Conservation (phyloP, 805 yeast species). For the Lachancea nothofagi region DNA sequence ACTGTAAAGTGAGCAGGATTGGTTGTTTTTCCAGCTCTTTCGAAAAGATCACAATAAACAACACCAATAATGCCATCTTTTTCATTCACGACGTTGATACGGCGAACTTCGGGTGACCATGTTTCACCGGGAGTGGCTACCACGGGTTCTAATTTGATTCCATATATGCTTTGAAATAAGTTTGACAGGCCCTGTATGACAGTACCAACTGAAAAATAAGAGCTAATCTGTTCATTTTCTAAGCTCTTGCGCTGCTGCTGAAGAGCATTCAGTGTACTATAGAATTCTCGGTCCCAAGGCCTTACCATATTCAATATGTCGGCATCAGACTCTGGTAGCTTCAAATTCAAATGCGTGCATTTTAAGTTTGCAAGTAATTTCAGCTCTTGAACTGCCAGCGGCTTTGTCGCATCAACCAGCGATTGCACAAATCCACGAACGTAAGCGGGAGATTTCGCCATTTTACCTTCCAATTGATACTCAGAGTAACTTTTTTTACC, state of each 20-base stretch:
- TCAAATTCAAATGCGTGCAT: constrained; percentile 19
- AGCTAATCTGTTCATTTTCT: constrained; percentile 46
- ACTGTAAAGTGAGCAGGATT: constrained; percentile 95
- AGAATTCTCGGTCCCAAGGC: constrained; percentile 92
- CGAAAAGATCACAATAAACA: constrained; percentile 83
- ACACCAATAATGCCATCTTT: constrained; percentile 64
- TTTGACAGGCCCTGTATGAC: constrained; percentile 78
- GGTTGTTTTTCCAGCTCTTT: constrained; percentile 65
- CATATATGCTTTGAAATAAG: constrained; percentile 66
- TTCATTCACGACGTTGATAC: constrained; percentile 68
- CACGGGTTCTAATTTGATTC: constrained; percentile 67
- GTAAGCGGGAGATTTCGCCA: constrained; percentile 77
- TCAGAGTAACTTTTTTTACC: constrained; percentile 67
- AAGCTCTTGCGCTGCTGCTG: constrained; percentile 31
- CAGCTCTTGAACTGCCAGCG: constrained; percentile 57
- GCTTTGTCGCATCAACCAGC: constrained; percentile 46
- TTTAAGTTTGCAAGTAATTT: constrained; percentile 40
- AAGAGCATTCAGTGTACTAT: constrained; percentile 32
- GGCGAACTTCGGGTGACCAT: constrained; percentile 83
- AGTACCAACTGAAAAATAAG: constrained; percentile 78
- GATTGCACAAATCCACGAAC: constrained; percentile 65
- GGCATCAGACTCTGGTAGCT: constrained; percentile 29
- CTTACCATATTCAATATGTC: constrained; percentile 45
- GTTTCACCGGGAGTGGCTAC: constrained; percentile 65
- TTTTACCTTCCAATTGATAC: constrained; percentile 80